These are phyloP conservation scores for Pezicula radicicola DNA, from an alignment of 2,329 filamentous ascomycete species.

Conservation along the genomic window DNA sequence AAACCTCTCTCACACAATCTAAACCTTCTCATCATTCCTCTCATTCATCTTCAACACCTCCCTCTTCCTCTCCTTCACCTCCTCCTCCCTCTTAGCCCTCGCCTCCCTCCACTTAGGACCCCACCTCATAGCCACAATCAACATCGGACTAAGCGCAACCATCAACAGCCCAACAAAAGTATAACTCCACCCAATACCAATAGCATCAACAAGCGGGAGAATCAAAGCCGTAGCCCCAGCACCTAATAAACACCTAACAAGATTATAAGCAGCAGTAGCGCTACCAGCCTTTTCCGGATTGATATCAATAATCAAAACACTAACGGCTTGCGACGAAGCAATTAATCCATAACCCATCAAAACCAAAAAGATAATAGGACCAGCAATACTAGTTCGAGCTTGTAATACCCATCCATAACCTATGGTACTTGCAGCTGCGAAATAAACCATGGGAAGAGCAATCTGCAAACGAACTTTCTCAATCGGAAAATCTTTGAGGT, in stretches of 20 bases:
- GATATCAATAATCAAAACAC: conserved; percentile 53
- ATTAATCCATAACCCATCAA: conserved; percentile 47
- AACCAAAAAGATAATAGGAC: conserved; percentile 43
- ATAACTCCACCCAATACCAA: conserved; percentile 51
- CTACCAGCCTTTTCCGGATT: conserved; percentile 49
- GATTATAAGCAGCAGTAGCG: conserved; percentile 54
- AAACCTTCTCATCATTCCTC: no score
- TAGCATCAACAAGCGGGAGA: conserved; percentile 45
- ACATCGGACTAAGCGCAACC: conserved; percentile 34
- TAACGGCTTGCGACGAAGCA: conserved; percentile 51
- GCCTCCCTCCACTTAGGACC: conserved; percentile 42
- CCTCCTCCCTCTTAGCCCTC: conserved; percentile 20
- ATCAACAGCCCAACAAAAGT: conserved; percentile 43
- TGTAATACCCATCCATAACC: conserved; percentile 51
- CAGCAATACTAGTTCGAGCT: conserved; percentile 39
- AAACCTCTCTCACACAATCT: no score
- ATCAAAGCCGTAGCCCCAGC: conserved; percentile 50
- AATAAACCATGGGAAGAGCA: conserved; percentile 46
- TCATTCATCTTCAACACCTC: neutral
- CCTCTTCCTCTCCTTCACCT: neutral
- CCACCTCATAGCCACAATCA: conserved; percentile 38
- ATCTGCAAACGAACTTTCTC: conserved; percentile 48
- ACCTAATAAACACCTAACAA: conserved; percentile 52
- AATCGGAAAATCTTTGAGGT: conserved; percentile 47
- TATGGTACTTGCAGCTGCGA: conserved; percentile 45